Conservation (phyloP, 2,329 filamentous ascomycete genomes). For the Rosellinia necatrix region DNA sequence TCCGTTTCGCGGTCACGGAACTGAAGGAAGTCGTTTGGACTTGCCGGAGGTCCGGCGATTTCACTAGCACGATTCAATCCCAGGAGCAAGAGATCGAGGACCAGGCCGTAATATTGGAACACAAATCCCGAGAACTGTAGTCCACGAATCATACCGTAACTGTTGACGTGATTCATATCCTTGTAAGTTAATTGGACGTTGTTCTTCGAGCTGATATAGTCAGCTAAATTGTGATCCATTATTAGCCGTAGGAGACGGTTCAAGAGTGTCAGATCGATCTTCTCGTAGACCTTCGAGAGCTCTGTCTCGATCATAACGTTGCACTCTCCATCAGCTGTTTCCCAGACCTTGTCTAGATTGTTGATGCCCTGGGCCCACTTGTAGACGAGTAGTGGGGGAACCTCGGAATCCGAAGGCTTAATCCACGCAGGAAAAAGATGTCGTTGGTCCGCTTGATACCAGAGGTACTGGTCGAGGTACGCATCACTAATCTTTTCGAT, state of each 20-base stretch:
- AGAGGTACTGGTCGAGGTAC: constrained; percentile 96
- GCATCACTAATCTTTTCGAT: constrained; percentile 99
- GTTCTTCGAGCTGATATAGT: constrained; percentile 99
- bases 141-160: constrained; percentile 96
- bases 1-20: constrained; percentile 94
- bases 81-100: constrained; percentile 89
- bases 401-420: constrained; percentile 97
- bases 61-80: constrained; percentile 96
- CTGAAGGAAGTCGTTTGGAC: constrained; percentile 95
- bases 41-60: constrained; percentile 91
- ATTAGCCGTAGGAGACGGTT: constrained; percentile 92
- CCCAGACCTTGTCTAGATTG: constrained; percentile 95
- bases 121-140: constrained; percentile 98
- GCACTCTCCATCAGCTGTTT: constrained; percentile 90
- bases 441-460: constrained; percentile 98
- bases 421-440: constrained; percentile 99
- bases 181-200: constrained; percentile 99
- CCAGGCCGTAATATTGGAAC: constrained; percentile 97
- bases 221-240: constrained; percentile 99
- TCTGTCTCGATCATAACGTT: constrained; percentile 99
- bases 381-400: constrained; percentile 90
- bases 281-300: constrained; percentile 98
- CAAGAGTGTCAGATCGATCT: constrained; percentile 94
- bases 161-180: constrained; percentile 99
- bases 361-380: constrained; percentile 99